These are phyloP conservation scores for Uncinocarpus reesii DNA, from an alignment of 2,329 filamentous ascomycete species.

Conservation along the genomic window DNA sequence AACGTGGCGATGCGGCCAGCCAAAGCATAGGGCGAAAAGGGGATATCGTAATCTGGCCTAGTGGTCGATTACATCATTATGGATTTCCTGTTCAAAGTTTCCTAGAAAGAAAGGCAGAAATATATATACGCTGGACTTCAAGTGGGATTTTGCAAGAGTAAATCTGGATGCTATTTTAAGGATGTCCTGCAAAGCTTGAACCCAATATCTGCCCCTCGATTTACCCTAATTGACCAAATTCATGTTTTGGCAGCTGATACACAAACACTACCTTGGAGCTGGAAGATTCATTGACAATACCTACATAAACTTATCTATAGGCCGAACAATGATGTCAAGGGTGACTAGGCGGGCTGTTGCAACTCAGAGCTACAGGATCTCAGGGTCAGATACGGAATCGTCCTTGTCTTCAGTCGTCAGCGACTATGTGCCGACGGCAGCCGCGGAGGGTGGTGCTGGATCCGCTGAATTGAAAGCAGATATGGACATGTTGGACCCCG, in stretches of 20 bases:
- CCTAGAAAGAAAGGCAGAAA: too few relatives aligned
- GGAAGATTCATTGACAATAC: neutral
- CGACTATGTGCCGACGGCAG: constrained; percentile 3
- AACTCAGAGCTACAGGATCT: constrained; percentile 3
- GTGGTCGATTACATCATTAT: too few relatives aligned
- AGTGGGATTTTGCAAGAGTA: too few relatives aligned
- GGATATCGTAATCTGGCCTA: too few relatives aligned
- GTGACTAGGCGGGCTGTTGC: neutral
- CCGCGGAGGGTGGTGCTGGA: neutral
- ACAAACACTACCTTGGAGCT: neutral
- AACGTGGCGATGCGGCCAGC: too few relatives aligned
- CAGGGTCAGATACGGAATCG: constrained; percentile 5
- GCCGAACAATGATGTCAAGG: neutral
- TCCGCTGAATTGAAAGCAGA: neutral
- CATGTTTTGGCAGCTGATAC: neutral
- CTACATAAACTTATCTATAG: neutral
- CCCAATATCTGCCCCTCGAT: too few relatives aligned
- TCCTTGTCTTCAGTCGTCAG: constrained; percentile 8
- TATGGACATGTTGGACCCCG: constrained; percentile 36
- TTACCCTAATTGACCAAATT: neutral
- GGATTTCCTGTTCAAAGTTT: too few relatives aligned
- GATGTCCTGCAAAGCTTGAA: too few relatives aligned
- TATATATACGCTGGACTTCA: too few relatives aligned
- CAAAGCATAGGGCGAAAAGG: too few relatives aligned
- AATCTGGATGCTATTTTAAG: too few relatives aligned